Evolutionary conservation across 2,329 filamentous ascomycete species (phyloP).

Genomic region (Huntiella savannae): DNA sequence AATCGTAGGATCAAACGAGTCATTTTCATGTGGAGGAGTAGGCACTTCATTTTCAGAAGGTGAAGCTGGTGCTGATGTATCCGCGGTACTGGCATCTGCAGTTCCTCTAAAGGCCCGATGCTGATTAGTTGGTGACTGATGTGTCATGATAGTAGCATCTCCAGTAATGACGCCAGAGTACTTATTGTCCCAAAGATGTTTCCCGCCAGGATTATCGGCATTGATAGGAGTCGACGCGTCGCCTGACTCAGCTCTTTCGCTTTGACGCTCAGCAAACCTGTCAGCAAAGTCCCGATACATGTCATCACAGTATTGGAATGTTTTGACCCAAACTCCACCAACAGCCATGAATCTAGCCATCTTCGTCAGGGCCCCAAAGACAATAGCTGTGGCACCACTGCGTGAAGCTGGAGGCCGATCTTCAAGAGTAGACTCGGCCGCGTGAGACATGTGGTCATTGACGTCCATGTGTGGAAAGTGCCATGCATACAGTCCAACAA

Average conservation of each 20-base stretch:
- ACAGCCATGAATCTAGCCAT: conserved; percentile 35
- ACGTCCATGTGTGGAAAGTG: conserved; percentile 53
- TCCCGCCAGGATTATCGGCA: conserved; percentile 13
- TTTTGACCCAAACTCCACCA: conserved; percentile 35
- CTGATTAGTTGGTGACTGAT: conserved; percentile 4
- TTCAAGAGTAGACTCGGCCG: conserved; percentile 17
- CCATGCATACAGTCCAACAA: conserved; percentile 44
- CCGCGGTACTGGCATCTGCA: not conserved
- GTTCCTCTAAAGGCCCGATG: not conserved
- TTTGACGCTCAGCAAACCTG: conserved; percentile 23
- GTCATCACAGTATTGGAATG: conserved; percentile 32
- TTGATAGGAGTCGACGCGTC: conserved; percentile 19
- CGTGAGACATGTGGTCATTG: conserved; percentile 29
- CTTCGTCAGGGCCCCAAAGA: conserved; percentile 29
- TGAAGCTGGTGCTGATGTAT: not conserved
- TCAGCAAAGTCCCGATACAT: conserved; percentile 26
- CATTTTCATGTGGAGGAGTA: conserved; percentile 4
- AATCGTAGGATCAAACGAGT: not conserved
- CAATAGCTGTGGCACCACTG: conserved; percentile 26
- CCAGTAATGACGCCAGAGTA: conserved; percentile 23
- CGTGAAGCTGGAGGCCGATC: conserved; percentile 17
- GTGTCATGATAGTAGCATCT: conserved; percentile 22
- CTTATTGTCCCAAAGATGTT: conserved; percentile 10
- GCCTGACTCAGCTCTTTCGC: conserved; percentile 10
- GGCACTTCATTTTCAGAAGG: conserved; percentile 8